Evolutionary conservation across 495 filamentous ascomycete genomes (phyloP).

Genomic region (Echria macrotheca): DNA sequence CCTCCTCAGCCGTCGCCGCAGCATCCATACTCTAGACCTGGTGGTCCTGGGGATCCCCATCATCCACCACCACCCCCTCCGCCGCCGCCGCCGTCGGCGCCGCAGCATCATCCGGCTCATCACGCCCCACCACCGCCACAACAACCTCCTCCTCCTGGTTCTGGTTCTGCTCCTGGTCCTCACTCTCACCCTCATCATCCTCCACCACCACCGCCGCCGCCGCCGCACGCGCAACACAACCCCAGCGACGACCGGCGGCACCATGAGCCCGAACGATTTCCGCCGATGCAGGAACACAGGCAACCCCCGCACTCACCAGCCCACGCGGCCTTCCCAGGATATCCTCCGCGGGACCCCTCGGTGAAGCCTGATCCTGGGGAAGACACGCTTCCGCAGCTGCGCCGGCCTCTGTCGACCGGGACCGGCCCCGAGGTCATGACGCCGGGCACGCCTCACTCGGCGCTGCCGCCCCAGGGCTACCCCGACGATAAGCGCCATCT

Average conservation of each 20-base stretch:
- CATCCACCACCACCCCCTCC: slow-evolving; percentile 4
- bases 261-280: slow-evolving; percentile 44
- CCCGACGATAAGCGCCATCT: slow-evolving; percentile 41
- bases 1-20: slow-evolving; percentile 5
- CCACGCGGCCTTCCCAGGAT: slow-evolving; percentile 36
- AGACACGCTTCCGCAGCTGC: slow-evolving; percentile 39
- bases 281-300: slow-evolving; percentile 46
- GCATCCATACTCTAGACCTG: slow-evolving; percentile 30
- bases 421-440: slow-evolving; percentile 33
- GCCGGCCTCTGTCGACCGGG: slow-evolving; percentile 40
- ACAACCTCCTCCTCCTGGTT: no score
- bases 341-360: slow-evolving; percentile 35
- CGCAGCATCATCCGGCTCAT: background rate
- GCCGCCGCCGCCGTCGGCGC: slow-evolving; percentile 13
- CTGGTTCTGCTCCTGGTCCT: no score
- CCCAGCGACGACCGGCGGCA: slow-evolving; percentile 44
- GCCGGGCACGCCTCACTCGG: slow-evolving; percentile 31
- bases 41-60: slow-evolving; percentile 30
- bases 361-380: slow-evolving; percentile 47
- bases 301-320: slow-evolving; percentile 45
- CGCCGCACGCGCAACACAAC: slow-evolving; percentile 6
- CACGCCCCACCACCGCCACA: slow-evolving; percentile 15
- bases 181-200: slow-evolving; percentile 3
- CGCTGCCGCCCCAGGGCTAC: slow-evolving; percentile 29
- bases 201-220: slow-evolving; percentile 9